These are phyloP conservation scores for Fusarium sp. DNA, from an alignment of 2,329 filamentous ascomycete genomes.

Conservation along the genomic window DNA sequence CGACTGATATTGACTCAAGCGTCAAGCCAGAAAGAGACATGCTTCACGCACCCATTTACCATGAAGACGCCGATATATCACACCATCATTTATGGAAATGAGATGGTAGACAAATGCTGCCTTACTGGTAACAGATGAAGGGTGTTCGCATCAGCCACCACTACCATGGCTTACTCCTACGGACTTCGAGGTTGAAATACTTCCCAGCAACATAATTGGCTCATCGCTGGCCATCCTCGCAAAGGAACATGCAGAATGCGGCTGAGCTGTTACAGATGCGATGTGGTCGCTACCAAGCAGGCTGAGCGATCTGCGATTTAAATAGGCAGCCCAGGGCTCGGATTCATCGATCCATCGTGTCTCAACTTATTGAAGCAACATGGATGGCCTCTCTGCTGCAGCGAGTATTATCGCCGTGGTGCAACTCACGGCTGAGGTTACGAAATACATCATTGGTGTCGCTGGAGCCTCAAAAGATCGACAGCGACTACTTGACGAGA, in stretches of 20 bases:
- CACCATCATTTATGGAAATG: not conserved
- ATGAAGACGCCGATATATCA: not conserved
- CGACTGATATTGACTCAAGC: not conserved
- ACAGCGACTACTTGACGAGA: slow-evolving; percentile 25
- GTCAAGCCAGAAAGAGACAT: not conserved
- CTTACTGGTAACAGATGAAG: not conserved
- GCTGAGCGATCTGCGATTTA: not conserved
- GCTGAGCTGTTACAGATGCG: not conserved
- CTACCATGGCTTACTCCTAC: not conserved
- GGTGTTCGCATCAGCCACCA: not conserved
- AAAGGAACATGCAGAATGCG: not conserved
- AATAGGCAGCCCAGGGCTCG: not conserved
- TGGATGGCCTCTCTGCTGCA: slow-evolving; percentile 1
- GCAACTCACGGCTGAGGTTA: slow-evolving; percentile 26
- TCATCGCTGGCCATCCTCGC: not conserved
- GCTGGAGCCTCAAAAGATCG: slow-evolving; percentile 24
- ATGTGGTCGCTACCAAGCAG: not conserved
- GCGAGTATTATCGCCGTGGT: slow-evolving; percentile 38
- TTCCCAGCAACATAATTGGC: not conserved
- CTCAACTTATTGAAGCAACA: not conserved
- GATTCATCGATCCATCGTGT: not conserved
- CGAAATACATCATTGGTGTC: slow-evolving; percentile 23
- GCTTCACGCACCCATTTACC: not conserved
- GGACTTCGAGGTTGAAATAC: not conserved
- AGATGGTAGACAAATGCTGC: not conserved